These are phyloP conservation scores for Fomitopsis pulvina DNA, from an alignment of 768 basidiomycete genomes.

Conservation along the genomic window DNA sequence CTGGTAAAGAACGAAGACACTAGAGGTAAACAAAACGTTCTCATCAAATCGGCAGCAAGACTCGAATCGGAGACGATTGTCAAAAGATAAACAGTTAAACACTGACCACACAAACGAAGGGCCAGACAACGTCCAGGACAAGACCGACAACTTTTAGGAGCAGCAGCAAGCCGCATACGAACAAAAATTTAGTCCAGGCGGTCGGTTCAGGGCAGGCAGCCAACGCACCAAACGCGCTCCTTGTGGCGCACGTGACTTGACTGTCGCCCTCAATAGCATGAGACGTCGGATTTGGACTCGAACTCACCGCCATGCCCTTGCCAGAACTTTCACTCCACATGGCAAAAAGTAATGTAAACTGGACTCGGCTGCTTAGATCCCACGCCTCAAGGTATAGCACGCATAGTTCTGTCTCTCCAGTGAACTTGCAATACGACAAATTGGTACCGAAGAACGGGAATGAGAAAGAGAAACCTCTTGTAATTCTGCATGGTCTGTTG, in stretches of 20 bases:
- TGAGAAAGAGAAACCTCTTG: conserved; percentile 21
- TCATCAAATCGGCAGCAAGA: conserved; percentile 48
- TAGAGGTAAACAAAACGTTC: conserved; percentile 38
- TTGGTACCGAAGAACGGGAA: conserved; percentile 19
- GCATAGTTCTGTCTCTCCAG: conserved; percentile 7
- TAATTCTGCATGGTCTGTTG: conserved; percentile 32
- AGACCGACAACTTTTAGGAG: background rate
- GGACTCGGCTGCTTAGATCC: too few relatives aligned
- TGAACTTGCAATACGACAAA: conserved; percentile 23
- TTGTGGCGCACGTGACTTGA: too few relatives aligned
- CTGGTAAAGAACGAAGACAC: conserved; percentile 47
- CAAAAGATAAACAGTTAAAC: background rate
- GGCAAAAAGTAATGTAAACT: too few relatives aligned
- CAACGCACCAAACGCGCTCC: too few relatives aligned
- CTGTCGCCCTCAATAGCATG: too few relatives aligned
- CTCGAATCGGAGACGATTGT: background rate
- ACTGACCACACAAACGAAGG: background rate
- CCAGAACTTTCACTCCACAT: too few relatives aligned
- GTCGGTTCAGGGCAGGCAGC: background rate
- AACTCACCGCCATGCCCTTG: too few relatives aligned
- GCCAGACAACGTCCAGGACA: background rate
- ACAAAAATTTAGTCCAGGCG: conserved; percentile 1
- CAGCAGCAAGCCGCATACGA: background rate
- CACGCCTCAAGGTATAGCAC: too few relatives aligned
- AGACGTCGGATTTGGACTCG: too few relatives aligned